These are phyloP conservation scores for Cyanidioschyzon merolae DNA, from an alignment of 23 red algal genomes.

Conservation along the genomic window DNA sequence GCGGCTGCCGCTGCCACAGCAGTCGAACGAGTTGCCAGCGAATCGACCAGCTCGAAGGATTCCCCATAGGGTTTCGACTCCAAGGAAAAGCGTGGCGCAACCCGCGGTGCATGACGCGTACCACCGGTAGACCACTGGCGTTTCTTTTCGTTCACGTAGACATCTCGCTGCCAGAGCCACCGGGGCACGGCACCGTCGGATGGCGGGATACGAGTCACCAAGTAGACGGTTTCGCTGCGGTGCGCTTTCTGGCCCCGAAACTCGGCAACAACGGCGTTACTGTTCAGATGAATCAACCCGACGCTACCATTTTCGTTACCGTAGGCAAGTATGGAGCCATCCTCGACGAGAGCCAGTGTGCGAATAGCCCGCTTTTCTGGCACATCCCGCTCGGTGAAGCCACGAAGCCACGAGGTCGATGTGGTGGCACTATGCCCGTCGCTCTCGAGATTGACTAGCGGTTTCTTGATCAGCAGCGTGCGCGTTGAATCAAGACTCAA, in stretches of 20 bases:
- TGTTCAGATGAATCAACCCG: neutral
- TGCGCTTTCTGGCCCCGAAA: neutral
- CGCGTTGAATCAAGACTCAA: neutral
- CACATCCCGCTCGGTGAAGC: neutral
- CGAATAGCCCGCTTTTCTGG: neutral
- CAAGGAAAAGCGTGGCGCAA: neutral
- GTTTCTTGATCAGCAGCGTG: neutral
- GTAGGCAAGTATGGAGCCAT: neutral
- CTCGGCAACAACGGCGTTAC: neutral
- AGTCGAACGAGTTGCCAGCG: too few species aligned
- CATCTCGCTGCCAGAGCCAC: neutral
- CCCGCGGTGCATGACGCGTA: neutral
- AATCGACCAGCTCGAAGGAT: neutral
- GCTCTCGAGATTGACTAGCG: neutral
- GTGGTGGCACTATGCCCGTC: neutral
- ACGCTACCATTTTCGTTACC: neutral
- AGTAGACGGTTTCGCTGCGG: neutral
- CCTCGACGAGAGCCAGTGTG: neutral
- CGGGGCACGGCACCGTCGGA: neutral
- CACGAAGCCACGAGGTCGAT: neutral
- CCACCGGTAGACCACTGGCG: neutral
- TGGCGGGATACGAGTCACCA: neutral
- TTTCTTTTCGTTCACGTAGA: neutral
- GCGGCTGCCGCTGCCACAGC: too few species aligned
- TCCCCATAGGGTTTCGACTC: neutral